Base-by-base conservation (phyloP, 2,329 filamentous ascomycete species). In the Thyridium curvatum region DNA sequence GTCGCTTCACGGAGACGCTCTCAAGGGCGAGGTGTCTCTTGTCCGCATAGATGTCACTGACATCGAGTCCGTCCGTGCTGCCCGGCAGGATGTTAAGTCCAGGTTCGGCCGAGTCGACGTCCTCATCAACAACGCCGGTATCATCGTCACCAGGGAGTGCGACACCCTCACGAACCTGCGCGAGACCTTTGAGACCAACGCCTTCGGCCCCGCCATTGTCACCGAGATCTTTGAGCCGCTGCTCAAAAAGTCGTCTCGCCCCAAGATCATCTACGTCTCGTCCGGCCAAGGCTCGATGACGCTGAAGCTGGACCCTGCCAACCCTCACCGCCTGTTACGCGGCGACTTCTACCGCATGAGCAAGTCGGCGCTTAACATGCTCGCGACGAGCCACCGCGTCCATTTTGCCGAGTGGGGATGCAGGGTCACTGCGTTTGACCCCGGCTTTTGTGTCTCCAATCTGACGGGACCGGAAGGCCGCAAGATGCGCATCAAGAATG, bases 91-190 rank as follows among this genome's bases (percentile, higher is more conserved):
- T 31, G 60, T 84, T 33, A 59, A 64, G 6, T 54, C 62, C 34
- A 65, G 69, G 40, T 68, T 72, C 46, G 58, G 54, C 30, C 53
- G 48, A 31, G 68, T 85, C 38, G 74, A 79, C 45, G 69, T 83
- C 32, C 62, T 82, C 12, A 62, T 77, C 59, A 73, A 69, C 59
- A 72, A 71, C 41, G 79, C 81, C 1, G 82, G 80, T 5, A 72
- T 82, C 32, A 58, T 68, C 4, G 65, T 74, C 12, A 62, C 68
- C 40, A 66, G 71, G 35, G 66, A 65, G 1, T 51, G 60, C 38
- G 65, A 71, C 45, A 64, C 77, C 0, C 79, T 79, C 60, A 68
- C 77, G 12, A 67, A 72, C 34, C 64, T 77, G 46, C 34, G 34
- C 28, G 34, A 56, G 8, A 61, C 56, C 1, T 71, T 79, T 42